phyloP scores from a whole-genome alignment of 2,329 filamentous ascomycete species.

The Ophiocordyceps robertsii region DNA sequence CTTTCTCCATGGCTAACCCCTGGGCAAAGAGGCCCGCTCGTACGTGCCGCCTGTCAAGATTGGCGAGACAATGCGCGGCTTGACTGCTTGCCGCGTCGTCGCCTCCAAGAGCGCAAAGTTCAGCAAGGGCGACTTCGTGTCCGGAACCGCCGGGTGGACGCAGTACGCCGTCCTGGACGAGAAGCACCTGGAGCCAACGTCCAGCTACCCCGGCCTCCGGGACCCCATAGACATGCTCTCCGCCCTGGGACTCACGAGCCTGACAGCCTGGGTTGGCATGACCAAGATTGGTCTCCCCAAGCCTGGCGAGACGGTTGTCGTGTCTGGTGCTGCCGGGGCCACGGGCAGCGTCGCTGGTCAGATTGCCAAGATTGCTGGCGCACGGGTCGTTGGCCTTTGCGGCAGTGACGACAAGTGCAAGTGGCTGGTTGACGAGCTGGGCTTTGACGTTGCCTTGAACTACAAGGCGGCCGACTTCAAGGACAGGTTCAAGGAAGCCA shows the following conservation, averaged over 20 bases:
- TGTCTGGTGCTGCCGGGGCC: slow-evolving; percentile 65
- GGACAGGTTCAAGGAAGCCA: slow-evolving; percentile 45
- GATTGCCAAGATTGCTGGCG: slow-evolving; percentile 61
- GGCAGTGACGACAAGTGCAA: slow-evolving; percentile 54
- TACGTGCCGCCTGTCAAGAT: slow-evolving; percentile 58
- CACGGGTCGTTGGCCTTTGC: slow-evolving; percentile 48
- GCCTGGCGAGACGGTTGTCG: slow-evolving; percentile 60
- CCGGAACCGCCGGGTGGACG: slow-evolving; percentile 46
- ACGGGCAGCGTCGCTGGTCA: slow-evolving; percentile 67
- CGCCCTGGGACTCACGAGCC: slow-evolving; percentile 50
- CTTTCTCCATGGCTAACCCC: not conserved
- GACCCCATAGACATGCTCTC: slow-evolving; percentile 46
- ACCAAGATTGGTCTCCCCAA: slow-evolving; percentile 53
- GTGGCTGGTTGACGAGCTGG: slow-evolving; percentile 50
- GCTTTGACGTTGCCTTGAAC: slow-evolving; percentile 55
- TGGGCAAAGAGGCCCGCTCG: slow-evolving; percentile 27
- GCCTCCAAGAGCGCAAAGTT: slow-evolving; percentile 43
- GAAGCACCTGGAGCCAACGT: slow-evolving; percentile 29
- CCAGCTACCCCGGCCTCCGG: slow-evolving; percentile 25
- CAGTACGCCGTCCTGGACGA: slow-evolving; percentile 48
- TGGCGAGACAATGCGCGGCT: slow-evolving; percentile 55
- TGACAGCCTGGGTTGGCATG: slow-evolving; percentile 69
- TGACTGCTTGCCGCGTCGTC: slow-evolving; percentile 45
- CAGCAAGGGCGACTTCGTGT: slow-evolving; percentile 44
- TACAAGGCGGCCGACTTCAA: slow-evolving; percentile 54